Percentiles rank a stretch among this genome's conserved stretches.
Evolutionary conservation across 768 basidiomycete genomes (phyloP).

Genomic region (Paxillus rubicundulus): DNA sequence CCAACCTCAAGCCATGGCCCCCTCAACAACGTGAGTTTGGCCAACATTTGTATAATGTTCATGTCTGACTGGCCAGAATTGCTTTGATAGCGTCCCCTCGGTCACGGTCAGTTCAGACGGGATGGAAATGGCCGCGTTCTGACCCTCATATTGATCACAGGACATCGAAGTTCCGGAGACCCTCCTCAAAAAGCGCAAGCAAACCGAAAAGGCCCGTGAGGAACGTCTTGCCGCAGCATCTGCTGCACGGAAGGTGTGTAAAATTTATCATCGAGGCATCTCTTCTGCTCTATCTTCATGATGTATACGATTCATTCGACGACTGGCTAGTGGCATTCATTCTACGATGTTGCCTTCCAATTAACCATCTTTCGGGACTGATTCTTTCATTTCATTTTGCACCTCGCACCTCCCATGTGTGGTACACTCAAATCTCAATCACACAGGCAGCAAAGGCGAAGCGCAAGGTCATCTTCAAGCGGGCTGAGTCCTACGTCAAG

Average conservation of each 20-base stretch:
- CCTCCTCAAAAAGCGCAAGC: constrained; percentile 98
- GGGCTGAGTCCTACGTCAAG: constrained; percentile 96
- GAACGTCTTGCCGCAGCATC: constrained; percentile 82
- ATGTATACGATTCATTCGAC: constrained; percentile 81
- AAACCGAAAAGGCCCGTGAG: constrained; percentile 94
- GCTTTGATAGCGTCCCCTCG: constrained; percentile 40
- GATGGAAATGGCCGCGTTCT: constrained; percentile 9
- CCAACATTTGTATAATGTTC: not conserved
- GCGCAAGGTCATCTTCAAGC: constrained; percentile 98
- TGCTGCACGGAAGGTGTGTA: constrained; percentile 84
- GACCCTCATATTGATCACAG: constrained; percentile 36
- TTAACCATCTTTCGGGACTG: constrained; percentile 86
- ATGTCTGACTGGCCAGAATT: not conserved
- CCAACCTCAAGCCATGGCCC: constrained; percentile 47
- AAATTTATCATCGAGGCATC: constrained; percentile 8
- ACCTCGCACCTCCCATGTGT: constrained; percentile 4
- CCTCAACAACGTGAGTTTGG: constrained; percentile 50
- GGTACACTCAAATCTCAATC: constrained; percentile 6
- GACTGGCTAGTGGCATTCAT: constrained; percentile 68
- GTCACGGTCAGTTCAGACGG: constrained; percentile 39
- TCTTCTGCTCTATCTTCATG: constrained; percentile 42
- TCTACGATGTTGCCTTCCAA: constrained; percentile 73
- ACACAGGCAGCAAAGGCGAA: constrained; percentile 81
- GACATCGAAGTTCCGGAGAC: constrained; percentile 98
- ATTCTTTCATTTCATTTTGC: constrained; percentile 20